A percentile compares a stretch with the other conserved stretches of the same genome.
Conservation (phyloP, 2,329 filamentous ascomycete species). For the Aureobasidium sp. region DNA sequence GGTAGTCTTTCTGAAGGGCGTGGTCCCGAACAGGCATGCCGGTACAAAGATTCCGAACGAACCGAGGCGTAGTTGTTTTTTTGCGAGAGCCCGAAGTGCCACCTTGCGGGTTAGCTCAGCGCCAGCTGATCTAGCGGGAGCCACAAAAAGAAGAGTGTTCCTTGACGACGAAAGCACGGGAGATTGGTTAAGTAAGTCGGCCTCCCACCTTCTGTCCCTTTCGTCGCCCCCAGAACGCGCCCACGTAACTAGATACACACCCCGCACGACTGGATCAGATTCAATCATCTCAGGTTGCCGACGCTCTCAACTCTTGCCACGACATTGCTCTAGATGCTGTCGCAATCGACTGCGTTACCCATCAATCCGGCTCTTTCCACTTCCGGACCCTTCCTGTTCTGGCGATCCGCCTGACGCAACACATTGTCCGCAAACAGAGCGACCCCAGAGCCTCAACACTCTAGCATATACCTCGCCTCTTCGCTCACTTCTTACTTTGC, state of each 20-base stretch:
- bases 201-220: slow-evolving; percentile 10
- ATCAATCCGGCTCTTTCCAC: background rate
- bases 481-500: background rate
- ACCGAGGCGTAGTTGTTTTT: slow-evolving; percentile 11
- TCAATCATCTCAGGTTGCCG: background rate
- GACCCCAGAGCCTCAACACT: background rate
- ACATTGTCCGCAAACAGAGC: slow-evolving; percentile 12
- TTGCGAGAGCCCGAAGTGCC: slow-evolving; percentile 1
- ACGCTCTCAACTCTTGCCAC: background rate
- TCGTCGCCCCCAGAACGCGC: slow-evolving; percentile 1
- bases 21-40: background rate
- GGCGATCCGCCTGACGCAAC: slow-evolving; percentile 12
- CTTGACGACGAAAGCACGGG: slow-evolving; percentile 10
- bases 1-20: slow-evolving; percentile 2
- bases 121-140: slow-evolving; percentile 8
- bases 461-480: background rate
- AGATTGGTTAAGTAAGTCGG: slow-evolving; percentile 9
- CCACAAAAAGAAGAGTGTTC: slow-evolving; percentile 9
- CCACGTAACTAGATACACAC: background rate
- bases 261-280: slow-evolving; percentile 3
- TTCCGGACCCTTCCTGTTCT: background rate
- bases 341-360: slow-evolving; percentile 5
- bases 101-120: slow-evolving; percentile 13
- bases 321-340: background rate
- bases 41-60: slow-evolving; percentile 5